Percentiles rank a stretch among this genome's conserved stretches.
Evolutionary conservation across 768 basidiomycete species (phyloP).

Genomic region (Mycena olivaceomarginata): DNA sequence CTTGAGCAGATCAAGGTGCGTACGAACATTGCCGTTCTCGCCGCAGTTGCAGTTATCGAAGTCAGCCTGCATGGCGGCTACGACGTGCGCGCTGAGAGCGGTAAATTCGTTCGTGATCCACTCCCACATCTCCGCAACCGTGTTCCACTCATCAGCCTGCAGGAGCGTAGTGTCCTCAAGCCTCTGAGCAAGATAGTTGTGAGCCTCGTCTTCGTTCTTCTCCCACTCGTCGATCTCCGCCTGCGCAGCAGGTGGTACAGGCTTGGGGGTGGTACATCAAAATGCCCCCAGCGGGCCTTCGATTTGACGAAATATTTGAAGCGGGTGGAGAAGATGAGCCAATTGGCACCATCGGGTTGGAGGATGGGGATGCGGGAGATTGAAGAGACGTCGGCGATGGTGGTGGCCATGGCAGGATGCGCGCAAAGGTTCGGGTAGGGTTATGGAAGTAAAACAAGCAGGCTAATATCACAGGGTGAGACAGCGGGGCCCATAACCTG

Average conservation of each 20-base stretch:
- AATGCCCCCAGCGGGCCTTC: constrained; percentile 55
- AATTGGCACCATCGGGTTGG: constrained; percentile 55
- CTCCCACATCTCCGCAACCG: too few species aligned
- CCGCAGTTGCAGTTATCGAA: too few species aligned
- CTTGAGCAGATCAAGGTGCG: too few species aligned
- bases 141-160: too few species aligned
- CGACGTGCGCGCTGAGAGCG: too few species aligned
- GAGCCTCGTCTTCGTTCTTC: constrained; percentile 57
- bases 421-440: constrained; percentile 1
- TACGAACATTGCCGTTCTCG: too few species aligned
- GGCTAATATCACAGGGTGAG: constrained; percentile 25
- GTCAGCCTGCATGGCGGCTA: too few species aligned
- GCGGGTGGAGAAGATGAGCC: constrained; percentile 54
- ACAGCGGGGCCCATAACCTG: constrained; percentile 21
- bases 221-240: constrained; percentile 50
- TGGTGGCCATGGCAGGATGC: constrained; percentile 42
- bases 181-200: constrained; percentile 54
- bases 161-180: constrained; percentile 50
- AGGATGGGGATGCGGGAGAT: constrained; percentile 54
- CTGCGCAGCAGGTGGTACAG: constrained; percentile 35
- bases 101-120: too few species aligned
- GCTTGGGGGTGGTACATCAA: constrained; percentile 46
- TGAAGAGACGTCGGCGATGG: constrained; percentile 48
- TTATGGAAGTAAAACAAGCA: constrained; percentile 12
- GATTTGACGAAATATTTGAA: constrained; percentile 53